phyloP scores from a whole-genome alignment of 1,284 basidiomycete genomes.

The Stygiomarasmius scandens region DNA sequence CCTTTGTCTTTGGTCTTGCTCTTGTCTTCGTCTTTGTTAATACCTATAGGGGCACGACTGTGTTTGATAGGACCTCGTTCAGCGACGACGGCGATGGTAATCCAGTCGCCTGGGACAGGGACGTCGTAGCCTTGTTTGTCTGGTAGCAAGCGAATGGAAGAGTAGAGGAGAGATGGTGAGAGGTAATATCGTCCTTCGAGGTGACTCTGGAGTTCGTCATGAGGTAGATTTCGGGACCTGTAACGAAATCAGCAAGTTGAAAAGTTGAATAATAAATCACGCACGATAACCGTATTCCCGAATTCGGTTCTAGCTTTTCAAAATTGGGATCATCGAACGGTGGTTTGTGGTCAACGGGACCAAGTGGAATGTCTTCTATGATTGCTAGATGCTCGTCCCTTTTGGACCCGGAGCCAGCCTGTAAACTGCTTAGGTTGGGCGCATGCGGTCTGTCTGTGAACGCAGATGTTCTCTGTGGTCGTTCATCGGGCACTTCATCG shows the following conservation, averaged over 20 bases:
- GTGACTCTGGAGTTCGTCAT: constrained; percentile 82
- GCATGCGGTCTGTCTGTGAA: constrained; percentile 43
- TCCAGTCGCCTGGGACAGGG: constrained; percentile 90
- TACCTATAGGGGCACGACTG: constrained; percentile 64
- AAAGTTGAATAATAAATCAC: constrained; percentile 31
- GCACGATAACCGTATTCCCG: constrained; percentile 82
- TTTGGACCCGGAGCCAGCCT: constrained; percentile 24
- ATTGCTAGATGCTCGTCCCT: constrained; percentile 74
- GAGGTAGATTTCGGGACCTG: constrained; percentile 74
- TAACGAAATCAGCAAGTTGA: constrained; percentile 9
- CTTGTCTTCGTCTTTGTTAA: constrained; percentile 41
- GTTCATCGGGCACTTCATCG: constrained; percentile 21
- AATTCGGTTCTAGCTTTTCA: constrained; percentile 82
- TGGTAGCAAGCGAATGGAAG: constrained; percentile 73
- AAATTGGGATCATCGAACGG: constrained; percentile 74
- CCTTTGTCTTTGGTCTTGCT: constrained; percentile 37
- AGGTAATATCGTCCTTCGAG: constrained; percentile 85
- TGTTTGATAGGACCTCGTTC: constrained; percentile 78
- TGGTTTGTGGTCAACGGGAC: constrained; percentile 72
- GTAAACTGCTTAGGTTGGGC: constrained; percentile 13
- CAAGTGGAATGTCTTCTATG: constrained; percentile 73
- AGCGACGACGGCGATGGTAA: constrained; percentile 87
- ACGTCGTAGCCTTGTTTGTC: constrained; percentile 87
- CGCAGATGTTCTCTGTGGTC: constrained; percentile 39
- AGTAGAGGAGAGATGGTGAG: constrained; percentile 87